Conservation (phyloP, 2,329 filamentous ascomycete species). For the Drechslera avenae region DNA sequence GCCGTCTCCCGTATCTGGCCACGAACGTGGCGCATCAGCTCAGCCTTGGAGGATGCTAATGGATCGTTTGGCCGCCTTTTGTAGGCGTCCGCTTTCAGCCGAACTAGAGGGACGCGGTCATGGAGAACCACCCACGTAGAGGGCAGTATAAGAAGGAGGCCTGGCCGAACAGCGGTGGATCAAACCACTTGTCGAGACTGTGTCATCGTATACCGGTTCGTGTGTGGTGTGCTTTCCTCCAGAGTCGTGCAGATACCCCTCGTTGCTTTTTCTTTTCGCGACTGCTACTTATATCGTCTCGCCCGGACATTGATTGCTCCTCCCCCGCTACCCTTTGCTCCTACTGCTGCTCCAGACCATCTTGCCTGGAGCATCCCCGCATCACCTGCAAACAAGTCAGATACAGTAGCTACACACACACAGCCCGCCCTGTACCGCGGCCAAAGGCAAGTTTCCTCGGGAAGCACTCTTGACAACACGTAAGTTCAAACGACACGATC, state of each 20-base stretch:
- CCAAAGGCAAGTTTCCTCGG: neutral
- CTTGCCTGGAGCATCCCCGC: too few relatives aligned
- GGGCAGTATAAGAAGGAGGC: neutral
- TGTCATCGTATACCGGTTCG: neutral
- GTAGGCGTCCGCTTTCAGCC: neutral
- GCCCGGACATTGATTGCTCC: neutral
- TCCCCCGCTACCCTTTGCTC: neutral
- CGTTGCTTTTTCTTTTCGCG: conserved; percentile 1
- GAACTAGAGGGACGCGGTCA: neutral
- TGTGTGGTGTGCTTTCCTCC: neutral
- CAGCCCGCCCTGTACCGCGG: too few relatives aligned
- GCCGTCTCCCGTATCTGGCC: neutral
- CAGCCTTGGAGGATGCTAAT: conserved; percentile 1
- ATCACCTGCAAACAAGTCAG: too few relatives aligned
- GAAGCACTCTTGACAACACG: neutral
- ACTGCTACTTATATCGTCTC: neutral
- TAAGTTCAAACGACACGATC: too few relatives aligned
- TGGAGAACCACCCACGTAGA: neutral
- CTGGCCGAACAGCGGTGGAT: neutral
- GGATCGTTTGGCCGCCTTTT: neutral
- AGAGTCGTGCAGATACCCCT: conserved; percentile 5
- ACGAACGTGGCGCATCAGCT: neutral
- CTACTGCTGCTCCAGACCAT: too few relatives aligned
- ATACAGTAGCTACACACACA: too few relatives aligned
- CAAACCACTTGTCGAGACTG: neutral